Conservation (phyloP, 768 basidiomycete genomes). For the Suillus alpinus region DNA sequence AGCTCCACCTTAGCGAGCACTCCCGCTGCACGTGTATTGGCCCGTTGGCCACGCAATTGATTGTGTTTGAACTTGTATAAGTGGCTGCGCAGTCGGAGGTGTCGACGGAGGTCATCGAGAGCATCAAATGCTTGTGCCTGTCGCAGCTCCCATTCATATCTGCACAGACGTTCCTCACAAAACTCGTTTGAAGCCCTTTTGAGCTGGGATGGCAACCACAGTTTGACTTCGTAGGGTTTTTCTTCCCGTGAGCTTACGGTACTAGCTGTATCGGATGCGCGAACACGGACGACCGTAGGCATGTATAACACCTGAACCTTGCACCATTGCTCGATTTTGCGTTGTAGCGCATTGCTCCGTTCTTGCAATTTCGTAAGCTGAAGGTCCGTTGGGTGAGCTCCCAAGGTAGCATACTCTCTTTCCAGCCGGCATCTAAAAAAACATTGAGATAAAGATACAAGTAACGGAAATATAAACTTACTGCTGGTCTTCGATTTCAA, state of each 20-base stretch:
- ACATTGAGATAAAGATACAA: not conserved
- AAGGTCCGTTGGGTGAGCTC: slow-evolving; percentile 23
- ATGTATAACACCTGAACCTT: slow-evolving; percentile 29
- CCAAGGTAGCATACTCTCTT: slow-evolving; percentile 4
- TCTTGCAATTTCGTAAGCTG: slow-evolving; percentile 30
- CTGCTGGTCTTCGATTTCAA: slow-evolving; percentile 19
- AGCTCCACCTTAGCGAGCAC: slow-evolving; percentile 7
- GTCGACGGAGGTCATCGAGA: slow-evolving; percentile 9
- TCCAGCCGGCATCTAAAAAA: not conserved
- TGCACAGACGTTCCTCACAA: not conserved
- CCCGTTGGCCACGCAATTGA: slow-evolving; percentile 11
- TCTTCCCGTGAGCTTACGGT: not conserved
- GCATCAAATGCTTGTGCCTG: slow-evolving; percentile 14
- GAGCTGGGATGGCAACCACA: slow-evolving; percentile 2
- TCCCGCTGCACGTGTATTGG: slow-evolving; percentile 3
- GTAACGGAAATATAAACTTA: not conserved
- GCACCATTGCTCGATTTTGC: slow-evolving; percentile 29
- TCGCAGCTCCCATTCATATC: slow-evolving; percentile 5
- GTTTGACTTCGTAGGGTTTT: not conserved
- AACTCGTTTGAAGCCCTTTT: not conserved
- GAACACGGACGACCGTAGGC: slow-evolving; percentile 10
- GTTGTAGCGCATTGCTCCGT: slow-evolving; percentile 17
- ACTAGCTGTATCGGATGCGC: not conserved
- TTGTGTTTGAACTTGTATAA: slow-evolving; percentile 13
- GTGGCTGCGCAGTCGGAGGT: slow-evolving; percentile 5